A percentile compares a stretch with the other conserved stretches of the same genome.
These are phyloP conservation scores for Teratosphaeria pseudoeucalypti DNA, from an alignment of 2,329 filamentous ascomycete genomes.

Conservation along the genomic window DNA sequence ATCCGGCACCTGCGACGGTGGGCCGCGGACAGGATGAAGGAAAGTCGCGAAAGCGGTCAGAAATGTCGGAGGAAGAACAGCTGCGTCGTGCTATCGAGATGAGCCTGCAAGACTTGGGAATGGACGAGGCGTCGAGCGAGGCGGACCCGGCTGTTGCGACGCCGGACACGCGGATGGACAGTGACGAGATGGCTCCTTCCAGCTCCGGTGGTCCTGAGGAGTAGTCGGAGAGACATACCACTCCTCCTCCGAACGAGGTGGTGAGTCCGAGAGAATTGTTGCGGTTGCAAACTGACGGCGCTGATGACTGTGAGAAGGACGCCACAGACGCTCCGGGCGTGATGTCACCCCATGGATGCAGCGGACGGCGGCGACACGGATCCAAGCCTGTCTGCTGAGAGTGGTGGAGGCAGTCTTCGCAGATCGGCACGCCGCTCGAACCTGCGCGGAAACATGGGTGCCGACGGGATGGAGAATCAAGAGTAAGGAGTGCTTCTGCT, in stretches of 20 bases:
- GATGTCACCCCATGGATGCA: not conserved
- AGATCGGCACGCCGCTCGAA: not conserved
- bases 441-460: not conserved
- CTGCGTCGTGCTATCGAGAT: not conserved
- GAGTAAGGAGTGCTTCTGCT: not conserved
- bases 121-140: too few species aligned
- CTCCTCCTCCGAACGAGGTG: too few species aligned
- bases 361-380: not conserved
- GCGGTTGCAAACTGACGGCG: not conserved
- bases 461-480: not conserved
- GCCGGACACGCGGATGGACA: too few species aligned
- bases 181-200: too few species aligned
- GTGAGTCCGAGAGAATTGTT: too few species aligned
- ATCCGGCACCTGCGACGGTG: not conserved
- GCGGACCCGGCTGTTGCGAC: too few species aligned
- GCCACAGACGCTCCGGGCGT: too few species aligned
- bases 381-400: not conserved
- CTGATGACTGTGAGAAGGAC: not conserved
- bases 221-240: too few species aligned
- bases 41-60: not conserved
- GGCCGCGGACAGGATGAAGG: not conserved
- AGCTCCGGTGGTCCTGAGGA: too few species aligned
- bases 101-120: not conserved
- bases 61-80: not conserved
- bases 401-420: not conserved